A percentile compares a stretch with the other conserved stretches of the same genome.
These are phyloP conservation scores for Aspergillus ustus DNA, from an alignment of 2,329 filamentous ascomycete species.

Conservation along the genomic window DNA sequence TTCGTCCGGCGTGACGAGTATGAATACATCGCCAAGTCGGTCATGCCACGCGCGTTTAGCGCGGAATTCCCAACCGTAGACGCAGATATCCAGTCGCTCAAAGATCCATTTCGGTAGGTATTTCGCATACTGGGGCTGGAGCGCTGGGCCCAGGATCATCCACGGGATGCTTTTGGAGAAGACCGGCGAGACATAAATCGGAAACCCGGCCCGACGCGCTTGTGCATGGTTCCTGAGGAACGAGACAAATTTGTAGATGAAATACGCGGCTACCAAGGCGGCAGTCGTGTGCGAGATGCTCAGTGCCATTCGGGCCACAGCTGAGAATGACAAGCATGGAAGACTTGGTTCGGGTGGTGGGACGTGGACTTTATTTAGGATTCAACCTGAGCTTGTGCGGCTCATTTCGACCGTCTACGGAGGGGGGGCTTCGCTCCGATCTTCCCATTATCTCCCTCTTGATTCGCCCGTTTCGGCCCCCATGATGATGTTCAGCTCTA, in stretches of 20 bases:
- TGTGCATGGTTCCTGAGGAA: conserved; percentile 21
- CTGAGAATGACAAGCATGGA: too few species aligned
- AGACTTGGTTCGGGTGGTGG: neutral
- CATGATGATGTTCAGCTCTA: too few species aligned
- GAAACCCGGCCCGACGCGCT: conserved; percentile 32
- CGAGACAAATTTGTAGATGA: neutral
- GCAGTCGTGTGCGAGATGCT: neutral
- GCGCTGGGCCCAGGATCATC: conserved; percentile 31
- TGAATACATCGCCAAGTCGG: conserved; percentile 34
- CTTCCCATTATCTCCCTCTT: neutral
- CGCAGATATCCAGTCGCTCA: conserved; percentile 30
- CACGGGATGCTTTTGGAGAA: conserved; percentile 30
- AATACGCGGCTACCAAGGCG: neutral
- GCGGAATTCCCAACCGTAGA: conserved; percentile 42
- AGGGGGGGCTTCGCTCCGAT: too few species aligned
- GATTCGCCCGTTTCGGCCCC: neutral
- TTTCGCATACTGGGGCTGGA: conserved; percentile 27
- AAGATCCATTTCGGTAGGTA: conserved; percentile 33
- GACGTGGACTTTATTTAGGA: neutral
- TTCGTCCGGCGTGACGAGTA: conserved; percentile 33
- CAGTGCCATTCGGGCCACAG: neutral
- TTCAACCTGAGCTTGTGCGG: too few species aligned
- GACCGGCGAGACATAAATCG: conserved; percentile 29
- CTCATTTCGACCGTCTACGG: too few species aligned
- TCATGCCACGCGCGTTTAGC: conserved; percentile 31